Conservation (phyloP, 2,329 filamentous ascomycete genomes). For the Nemania sp. region DNA sequence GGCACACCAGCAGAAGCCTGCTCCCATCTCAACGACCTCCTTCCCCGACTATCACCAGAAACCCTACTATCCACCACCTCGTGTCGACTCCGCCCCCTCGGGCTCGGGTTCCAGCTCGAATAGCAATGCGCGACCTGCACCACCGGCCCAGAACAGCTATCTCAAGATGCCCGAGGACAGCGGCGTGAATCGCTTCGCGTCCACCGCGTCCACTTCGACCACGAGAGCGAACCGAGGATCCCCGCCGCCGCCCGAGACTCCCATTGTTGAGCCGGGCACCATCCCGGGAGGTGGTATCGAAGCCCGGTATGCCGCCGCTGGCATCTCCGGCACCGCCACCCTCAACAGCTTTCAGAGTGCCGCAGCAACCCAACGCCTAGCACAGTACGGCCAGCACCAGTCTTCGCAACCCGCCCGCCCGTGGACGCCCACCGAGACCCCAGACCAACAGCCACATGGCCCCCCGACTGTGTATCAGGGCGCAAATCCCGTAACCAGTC, state of each 20-base stretch:
- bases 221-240: constrained; percentile 90
- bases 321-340: constrained; percentile 84
- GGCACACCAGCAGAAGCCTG: constrained; percentile 46
- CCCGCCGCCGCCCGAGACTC: constrained; percentile 92
- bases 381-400: constrained; percentile 71
- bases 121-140: constrained; percentile 39
- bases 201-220: constrained; percentile 90
- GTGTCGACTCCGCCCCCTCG: constrained; percentile 40
- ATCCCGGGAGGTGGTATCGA: constrained; percentile 83
- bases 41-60: constrained; percentile 60
- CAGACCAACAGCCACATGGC: constrained; percentile 83
- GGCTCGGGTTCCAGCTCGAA: constrained; percentile 41
- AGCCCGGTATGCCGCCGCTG: constrained; percentile 86
- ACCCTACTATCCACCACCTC: constrained; percentile 65
- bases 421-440: constrained; percentile 94
- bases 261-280: constrained; percentile 72
- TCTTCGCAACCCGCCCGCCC: constrained; percentile 63
- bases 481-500: constrained; percentile 66
- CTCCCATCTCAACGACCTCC: constrained; percentile 46
- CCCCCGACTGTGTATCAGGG: constrained; percentile 93
- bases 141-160: constrained; percentile 38
- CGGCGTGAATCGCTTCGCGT: constrained; percentile 67
- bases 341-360: constrained; percentile 80
- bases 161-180: constrained; percentile 50
- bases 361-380: constrained; percentile 78